These are phyloP conservation scores for Orbilia javanica DNA, from an alignment of 2,329 filamentous ascomycete genomes.

Conservation along the genomic window DNA sequence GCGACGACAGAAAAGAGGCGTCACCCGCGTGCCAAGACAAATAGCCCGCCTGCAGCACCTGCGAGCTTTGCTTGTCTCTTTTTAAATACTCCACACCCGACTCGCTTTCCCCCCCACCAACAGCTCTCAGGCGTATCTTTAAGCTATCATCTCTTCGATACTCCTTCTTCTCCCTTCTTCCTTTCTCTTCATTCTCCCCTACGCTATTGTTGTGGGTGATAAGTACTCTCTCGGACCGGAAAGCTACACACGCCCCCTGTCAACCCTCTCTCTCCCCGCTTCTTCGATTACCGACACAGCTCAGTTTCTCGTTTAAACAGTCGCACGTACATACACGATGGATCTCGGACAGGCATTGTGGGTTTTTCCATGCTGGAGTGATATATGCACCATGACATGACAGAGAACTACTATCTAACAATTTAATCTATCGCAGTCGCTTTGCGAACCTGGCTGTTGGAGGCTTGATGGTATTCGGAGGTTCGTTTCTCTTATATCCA, in stretches of 20 bases:
- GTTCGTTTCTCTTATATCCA: conserved; percentile 77
- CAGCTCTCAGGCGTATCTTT: neutral
- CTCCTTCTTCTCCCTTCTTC: no score
- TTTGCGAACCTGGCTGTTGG: conserved; percentile 92
- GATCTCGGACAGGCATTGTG: conserved; percentile 50
- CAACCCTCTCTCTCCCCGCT: neutral
- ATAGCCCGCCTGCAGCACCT: conserved; percentile 2
- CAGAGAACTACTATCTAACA: neutral
- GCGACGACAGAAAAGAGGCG: conserved; percentile 15
- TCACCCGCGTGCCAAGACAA: conserved; percentile 20
- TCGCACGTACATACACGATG: conserved; percentile 38
- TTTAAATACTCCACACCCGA: conserved; percentile 23
- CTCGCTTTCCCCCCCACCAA: neutral
- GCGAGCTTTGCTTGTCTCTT: neutral
- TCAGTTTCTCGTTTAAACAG: neutral
- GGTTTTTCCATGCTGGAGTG: neutral
- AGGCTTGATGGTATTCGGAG: conserved; percentile 87
- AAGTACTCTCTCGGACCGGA: neutral
- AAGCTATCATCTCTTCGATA: neutral
- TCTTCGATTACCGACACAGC: neutral
- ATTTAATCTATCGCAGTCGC: conserved; percentile 67
- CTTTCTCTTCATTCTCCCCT: no score
- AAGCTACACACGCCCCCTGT: no score
- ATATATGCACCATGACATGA: neutral
- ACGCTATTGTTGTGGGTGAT: neutral